These are phyloP conservation scores for Fraxinus americana DNA, from an alignment of 257 asterid species.

Conservation along the genomic window DNA sequence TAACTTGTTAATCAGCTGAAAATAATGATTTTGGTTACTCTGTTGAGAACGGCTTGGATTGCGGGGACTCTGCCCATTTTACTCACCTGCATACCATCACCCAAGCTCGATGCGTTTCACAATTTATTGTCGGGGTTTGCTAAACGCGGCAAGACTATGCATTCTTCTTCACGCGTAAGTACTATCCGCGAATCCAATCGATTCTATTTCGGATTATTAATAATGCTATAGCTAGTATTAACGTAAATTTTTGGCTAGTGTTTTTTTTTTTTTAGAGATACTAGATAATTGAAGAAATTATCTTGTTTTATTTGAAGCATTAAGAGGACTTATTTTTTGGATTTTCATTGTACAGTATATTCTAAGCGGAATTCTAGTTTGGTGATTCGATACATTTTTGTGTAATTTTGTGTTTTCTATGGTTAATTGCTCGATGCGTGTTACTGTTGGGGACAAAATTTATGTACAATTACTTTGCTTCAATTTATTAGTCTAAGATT, in stretches of 20 bases:
- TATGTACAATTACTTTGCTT: not conserved
- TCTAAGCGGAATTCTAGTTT: not conserved
- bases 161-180: constrained; percentile 64
- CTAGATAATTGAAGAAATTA: not conserved
- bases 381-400: not conserved
- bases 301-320: not conserved
- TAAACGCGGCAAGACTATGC: constrained; percentile 73
- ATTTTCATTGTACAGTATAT: not conserved
- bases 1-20: constrained; percentile 12
- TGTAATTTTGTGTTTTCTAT: not conserved
- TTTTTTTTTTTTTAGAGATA: not conserved
- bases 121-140: constrained; percentile 45
- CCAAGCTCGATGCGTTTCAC: constrained; percentile 41
- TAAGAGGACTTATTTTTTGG: not conserved
- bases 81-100: constrained; percentile 50
- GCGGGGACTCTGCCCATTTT: constrained; percentile 56
- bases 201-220: not conserved
- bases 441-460: not conserved
- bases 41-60: constrained; percentile 71
- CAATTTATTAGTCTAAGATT: not conserved
- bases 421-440: not conserved
- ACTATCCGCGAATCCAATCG: not conserved
- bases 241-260: not conserved
- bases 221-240: not conserved
- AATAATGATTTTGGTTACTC: constrained; percentile 34